Base-by-base conservation (phyloP, 768 basidiomycete genomes). In the Tylopilus balloui region DNA sequence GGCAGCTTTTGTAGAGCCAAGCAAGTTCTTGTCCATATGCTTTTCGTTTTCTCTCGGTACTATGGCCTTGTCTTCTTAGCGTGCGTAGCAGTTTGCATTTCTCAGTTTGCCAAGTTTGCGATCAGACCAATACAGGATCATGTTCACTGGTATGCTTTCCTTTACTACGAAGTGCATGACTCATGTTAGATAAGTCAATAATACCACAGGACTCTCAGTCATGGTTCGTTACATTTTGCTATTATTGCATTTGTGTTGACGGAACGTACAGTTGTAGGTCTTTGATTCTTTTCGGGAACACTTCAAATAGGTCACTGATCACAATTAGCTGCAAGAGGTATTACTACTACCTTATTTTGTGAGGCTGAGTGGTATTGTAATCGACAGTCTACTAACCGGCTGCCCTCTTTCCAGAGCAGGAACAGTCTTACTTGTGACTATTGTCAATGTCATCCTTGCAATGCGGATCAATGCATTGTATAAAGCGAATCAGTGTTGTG, bases 1-100 rank as follows among this genome's bases (percentile, higher is more conserved):
- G 14, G 2, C 6, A 7, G 12, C 19, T n/a, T 35, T 25, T 39
- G 24, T 13, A 51, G 29, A 28, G 13, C 25, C n/a, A 54, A 46
- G 19, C 52, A n/a, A 19, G 12, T 47, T 14, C 13, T 64, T 25
- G 11, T 63, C n/a, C 47, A 27, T 27, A 14, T 46, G 2, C 46
- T 62, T 23, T 62, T 61, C 40, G 35, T 64, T 23, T 58, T 62
- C 28, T 44, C 59, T 19, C 58, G 62, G 19, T 62, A 64, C 40
- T 62, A 62, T 17, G 61, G 62, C 12, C 32, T 61, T 25, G n/a
- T 64, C 23, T 62, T 48, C 45, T 50, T 61, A 28, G 45, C 43
- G 58, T 62, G 13, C 24, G 53, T 49, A 12, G 3, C 6, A 6
- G n/a, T 15, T 34, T 17, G n/a, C 6, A 34, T 4, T 17, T 12